Conservation (phyloP, 2,329 filamentous ascomycete species). For the Ascochyta lentis region DNA sequence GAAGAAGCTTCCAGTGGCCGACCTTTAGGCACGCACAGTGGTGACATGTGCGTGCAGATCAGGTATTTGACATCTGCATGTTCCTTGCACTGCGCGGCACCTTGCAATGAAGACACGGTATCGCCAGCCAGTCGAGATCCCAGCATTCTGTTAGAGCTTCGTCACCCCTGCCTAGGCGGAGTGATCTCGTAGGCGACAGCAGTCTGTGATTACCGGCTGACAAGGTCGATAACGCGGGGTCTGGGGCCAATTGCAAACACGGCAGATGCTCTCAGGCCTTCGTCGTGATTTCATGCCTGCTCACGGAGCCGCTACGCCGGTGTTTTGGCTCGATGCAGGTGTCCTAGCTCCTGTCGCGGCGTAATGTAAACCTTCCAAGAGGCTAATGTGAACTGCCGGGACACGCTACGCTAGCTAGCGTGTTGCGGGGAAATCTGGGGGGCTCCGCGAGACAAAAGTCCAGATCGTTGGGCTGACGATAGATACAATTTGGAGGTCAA, state of each 20-base stretch:
- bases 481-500: not conserved
- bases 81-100: not conserved
- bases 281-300: not conserved
- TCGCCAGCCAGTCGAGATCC: conserved; percentile 2
- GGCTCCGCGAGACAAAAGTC: not conserved
- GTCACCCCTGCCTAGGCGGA: conserved; percentile 1
- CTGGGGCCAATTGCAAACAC: conserved; percentile 4
- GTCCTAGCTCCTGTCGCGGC: conserved; percentile 2
- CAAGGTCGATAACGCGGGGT: conserved; percentile 9
- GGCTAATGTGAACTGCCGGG: conserved; percentile 12
- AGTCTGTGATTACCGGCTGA: not conserved
- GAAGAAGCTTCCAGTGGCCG: not conserved
- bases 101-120: not conserved
- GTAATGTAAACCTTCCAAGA: conserved; percentile 4
- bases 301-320: not conserved
- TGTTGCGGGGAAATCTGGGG: conserved; percentile 13
- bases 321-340: conserved; percentile 3
- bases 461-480: not conserved
- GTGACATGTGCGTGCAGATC: not conserved
- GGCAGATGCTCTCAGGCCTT: conserved; percentile 6
- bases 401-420: not conserved
- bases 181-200: not conserved
- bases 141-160: not conserved
- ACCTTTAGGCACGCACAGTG: not conserved
- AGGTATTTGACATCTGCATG: not conserved